phyloP scores from a whole-genome alignment of 164 flowering plant species.

The Annona cherimola region DNA sequence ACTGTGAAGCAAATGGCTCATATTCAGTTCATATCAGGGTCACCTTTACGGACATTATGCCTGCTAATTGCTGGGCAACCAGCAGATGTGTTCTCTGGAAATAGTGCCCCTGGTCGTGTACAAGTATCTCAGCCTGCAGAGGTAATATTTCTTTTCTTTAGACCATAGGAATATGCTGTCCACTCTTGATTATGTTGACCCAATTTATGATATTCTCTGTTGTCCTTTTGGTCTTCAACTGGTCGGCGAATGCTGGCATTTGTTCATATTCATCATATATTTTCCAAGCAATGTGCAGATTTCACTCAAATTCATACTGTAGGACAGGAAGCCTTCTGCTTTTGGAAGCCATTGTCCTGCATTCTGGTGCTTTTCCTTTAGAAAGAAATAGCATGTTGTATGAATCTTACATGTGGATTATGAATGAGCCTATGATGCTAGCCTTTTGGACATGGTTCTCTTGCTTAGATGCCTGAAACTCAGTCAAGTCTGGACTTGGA shows the following conservation, averaged over 20 bases:
- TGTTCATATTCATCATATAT: neutral
- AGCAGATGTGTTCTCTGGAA: constrained; percentile 70
- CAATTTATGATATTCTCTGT: neutral
- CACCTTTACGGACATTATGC: constrained; percentile 92
- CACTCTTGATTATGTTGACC: neutral
- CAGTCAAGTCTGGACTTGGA: neutral
- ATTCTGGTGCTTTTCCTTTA: neutral
- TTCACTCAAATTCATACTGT: neutral
- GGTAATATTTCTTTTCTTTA: constrained; percentile 29
- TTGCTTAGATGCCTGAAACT: neutral
- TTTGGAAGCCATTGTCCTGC: neutral
- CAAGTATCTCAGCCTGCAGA: constrained; percentile 46
- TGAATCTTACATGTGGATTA: neutral
- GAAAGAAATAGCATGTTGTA: neutral
- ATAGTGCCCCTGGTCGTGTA: constrained; percentile 23
- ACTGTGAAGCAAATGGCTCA: constrained; percentile 94
- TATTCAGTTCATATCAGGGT: constrained; percentile 70
- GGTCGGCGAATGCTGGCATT: neutral
- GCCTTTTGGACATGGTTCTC: neutral
- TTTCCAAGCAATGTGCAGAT: neutral
- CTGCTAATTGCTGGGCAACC: constrained; percentile 91
- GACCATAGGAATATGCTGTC: neutral
- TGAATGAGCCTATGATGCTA: neutral
- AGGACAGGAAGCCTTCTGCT: neutral
- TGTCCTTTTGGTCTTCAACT: neutral